phyloP scores from a whole-genome alignment of 163 green algal species.

The Scenedesmus sp. region DNA sequence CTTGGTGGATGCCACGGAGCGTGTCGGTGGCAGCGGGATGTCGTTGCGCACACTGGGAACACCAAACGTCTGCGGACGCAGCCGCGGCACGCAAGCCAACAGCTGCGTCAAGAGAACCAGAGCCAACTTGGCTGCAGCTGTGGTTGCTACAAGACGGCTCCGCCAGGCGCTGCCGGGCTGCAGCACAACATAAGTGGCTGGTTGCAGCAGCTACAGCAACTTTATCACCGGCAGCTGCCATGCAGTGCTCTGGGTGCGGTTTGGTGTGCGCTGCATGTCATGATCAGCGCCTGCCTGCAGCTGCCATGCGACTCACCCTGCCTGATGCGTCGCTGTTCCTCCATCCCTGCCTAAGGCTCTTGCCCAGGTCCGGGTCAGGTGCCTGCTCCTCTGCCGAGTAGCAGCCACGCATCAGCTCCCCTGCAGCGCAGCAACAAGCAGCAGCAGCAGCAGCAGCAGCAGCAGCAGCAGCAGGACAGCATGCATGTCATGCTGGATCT shows the following conservation, averaged over 20 bases:
- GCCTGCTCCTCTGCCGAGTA: conserved; percentile 68
- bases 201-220: not conserved
- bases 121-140: not conserved
- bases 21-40: conserved; percentile 62
- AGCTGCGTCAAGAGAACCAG: too few species aligned
- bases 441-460: too few species aligned
- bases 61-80: conserved; percentile 60
- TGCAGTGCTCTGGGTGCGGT: not conserved
- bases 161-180: not conserved
- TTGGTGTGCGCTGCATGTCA: not conserved
- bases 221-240: too few species aligned
- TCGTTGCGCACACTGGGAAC: conserved; percentile 73
- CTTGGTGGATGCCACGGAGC: conserved; percentile 69
- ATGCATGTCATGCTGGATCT: not conserved
- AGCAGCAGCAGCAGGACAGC: not conserved
- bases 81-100: not conserved
- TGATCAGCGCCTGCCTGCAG: not conserved
- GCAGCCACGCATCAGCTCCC: conserved; percentile 55
- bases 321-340: conserved; percentile 46
- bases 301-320: conserved; percentile 1
- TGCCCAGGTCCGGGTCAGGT: conserved; percentile 81
- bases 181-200: not conserved
- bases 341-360: conserved; percentile 72
- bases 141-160: not conserved
- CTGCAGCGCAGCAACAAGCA: not conserved